Evolutionary conservation across 2,329 filamentous ascomycete genomes (phyloP).

Genomic region (Diaporthe nobilis): DNA sequence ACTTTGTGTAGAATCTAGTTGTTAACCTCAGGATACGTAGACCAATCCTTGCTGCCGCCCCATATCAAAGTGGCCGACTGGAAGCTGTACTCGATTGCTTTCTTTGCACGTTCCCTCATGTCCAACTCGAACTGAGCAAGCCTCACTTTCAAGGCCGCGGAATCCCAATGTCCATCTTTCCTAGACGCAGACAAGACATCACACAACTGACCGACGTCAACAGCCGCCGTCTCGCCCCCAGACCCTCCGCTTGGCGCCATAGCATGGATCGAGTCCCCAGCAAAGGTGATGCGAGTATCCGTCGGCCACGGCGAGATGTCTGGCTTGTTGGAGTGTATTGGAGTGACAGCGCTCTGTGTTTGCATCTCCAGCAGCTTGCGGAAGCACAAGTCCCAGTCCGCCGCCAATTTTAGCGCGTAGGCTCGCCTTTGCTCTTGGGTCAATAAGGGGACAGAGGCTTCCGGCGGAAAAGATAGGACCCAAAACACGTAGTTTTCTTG

Average conservation of each 20-base stretch:
- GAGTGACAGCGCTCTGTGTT: not conserved
- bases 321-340: not conserved
- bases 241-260: not conserved
- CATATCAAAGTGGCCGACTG: not conserved
- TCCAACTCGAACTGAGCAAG: not conserved
- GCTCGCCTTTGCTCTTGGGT: not conserved
- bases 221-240: not conserved
- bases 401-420: not conserved
- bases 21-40: not conserved
- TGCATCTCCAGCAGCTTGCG: not conserved
- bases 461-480: not conserved
- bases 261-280: not conserved
- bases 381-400: not conserved
- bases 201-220: not conserved
- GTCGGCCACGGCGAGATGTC: not conserved
- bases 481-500: not conserved
- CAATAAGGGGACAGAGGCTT: not conserved
- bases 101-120: not conserved
- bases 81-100: not conserved
- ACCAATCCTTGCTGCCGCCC: not conserved
- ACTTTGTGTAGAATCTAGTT: not conserved
- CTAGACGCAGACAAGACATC: not conserved
- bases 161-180: not conserved
- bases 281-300: not conserved
- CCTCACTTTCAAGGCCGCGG: not conserved